phyloP scores from a whole-genome alignment of 306 rosid species.

The Acacia acuminata region DNA sequence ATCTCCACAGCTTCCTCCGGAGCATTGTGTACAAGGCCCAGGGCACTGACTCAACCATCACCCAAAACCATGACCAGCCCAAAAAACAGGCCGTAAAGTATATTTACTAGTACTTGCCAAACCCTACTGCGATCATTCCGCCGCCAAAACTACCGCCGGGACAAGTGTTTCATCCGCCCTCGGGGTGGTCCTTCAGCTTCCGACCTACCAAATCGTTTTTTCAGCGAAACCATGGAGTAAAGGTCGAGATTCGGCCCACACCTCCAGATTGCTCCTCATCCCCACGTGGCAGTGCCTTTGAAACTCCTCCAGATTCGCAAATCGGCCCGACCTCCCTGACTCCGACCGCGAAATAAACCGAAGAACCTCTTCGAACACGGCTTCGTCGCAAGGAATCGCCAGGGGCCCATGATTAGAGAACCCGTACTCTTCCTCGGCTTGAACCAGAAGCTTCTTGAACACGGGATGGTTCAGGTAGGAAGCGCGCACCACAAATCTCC shows the following conservation, averaged over 20 bases:
- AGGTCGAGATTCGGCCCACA: conserved; percentile 73
- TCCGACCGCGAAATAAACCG: conserved; percentile 60
- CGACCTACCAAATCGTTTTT: conserved; percentile 46
- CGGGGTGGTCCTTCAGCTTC: background rate
- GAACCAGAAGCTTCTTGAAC: conserved; percentile 63
- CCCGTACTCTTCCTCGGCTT: conserved; percentile 79
- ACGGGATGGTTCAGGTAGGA: conserved; percentile 76
- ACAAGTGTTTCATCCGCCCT: background rate
- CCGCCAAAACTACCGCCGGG: background rate
- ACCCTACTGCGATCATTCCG: conserved; percentile 22
- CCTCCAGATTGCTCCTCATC: conserved; percentile 45
- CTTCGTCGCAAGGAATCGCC: conserved; percentile 78
- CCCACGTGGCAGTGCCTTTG: conserved; percentile 56
- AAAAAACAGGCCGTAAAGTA: background rate
- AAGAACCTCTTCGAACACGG: conserved; percentile 59
- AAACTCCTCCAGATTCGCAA: conserved; percentile 47
- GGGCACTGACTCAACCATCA: background rate
- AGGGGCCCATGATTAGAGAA: conserved; percentile 63
- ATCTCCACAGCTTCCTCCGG: conserved; percentile 65
- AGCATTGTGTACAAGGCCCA: conserved; percentile 11
- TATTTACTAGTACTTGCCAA: background rate
- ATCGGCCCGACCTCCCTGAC: conserved; percentile 42
- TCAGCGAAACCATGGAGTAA: conserved; percentile 57
- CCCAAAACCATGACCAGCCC: background rate
- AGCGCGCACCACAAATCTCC: conserved; percentile 68